phyloP scores from a whole-genome alignment of 768 basidiomycete species.

The Dictyophora rubrovolvata region DNA sequence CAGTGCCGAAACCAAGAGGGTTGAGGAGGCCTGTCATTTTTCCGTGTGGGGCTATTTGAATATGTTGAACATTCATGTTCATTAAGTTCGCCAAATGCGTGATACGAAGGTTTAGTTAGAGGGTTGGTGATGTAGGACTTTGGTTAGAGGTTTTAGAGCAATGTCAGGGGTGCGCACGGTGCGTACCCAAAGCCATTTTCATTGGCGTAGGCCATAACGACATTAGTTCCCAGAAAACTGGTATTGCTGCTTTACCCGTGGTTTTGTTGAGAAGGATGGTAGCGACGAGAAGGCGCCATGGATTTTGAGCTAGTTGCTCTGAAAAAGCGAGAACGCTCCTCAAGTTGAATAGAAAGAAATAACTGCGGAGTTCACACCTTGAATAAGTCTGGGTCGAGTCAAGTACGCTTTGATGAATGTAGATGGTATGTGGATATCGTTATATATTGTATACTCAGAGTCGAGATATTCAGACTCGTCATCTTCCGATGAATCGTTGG shows the following conservation, averaged over 20 bases:
- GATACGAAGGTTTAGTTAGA: not conserved
- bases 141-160: too few species aligned
- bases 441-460: too few species aligned
- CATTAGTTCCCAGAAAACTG: constrained; percentile 52
- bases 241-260: constrained; percentile 49
- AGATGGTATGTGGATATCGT: not conserved
- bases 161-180: not conserved
- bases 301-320: constrained; percentile 45
- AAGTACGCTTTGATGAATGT: not conserved
- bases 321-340: not conserved
- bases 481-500: too few species aligned
- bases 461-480: too few species aligned
- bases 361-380: not conserved
- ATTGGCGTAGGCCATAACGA: constrained; percentile 48
- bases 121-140: not conserved
- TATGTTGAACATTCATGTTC: not conserved
- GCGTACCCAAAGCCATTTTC: constrained; percentile 42
- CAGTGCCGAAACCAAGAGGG: constrained; percentile 49
- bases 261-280: constrained; percentile 66
- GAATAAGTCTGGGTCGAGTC: not conserved
- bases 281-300: constrained; percentile 63
- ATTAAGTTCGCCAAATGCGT: too few species aligned
- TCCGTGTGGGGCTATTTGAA: constrained; percentile 27
- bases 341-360: not conserved
- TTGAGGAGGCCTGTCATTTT: constrained; percentile 38